Percentiles rank a stretch among this genome's conserved stretches.
phyloP scores from a whole-genome alignment of 2,329 filamentous ascomycete species.

The Orbilia ellipsospora region DNA sequence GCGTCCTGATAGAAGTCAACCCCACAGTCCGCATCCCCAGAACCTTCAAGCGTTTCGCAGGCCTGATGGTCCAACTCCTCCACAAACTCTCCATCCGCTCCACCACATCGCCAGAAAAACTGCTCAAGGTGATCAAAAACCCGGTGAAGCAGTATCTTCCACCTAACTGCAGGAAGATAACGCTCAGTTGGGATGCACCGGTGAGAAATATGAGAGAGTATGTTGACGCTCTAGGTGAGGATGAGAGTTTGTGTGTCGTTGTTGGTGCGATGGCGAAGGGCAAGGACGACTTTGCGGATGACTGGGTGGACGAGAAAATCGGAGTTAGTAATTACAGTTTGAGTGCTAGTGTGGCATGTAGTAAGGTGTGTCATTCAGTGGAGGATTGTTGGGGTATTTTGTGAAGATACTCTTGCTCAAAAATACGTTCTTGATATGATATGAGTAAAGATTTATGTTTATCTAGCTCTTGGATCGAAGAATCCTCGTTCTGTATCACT shows the following conservation, averaged over 20 bases:
- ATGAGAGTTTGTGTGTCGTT: conserved; percentile 97
- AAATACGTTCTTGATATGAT: too few species aligned
- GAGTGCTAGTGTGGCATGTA: conserved; percentile 96
- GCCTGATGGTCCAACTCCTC: conserved; percentile 96
- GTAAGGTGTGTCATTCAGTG: conserved; percentile 98
- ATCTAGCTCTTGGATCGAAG: too few species aligned
- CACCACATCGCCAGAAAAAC: conserved; percentile 96
- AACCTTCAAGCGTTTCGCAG: conserved; percentile 98
- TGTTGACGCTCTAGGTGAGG: conserved; percentile 78
- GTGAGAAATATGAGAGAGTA: conserved; percentile 91
- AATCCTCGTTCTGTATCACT: not conserved
- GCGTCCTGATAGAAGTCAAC: conserved; percentile 96
- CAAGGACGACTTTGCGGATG: conserved; percentile 92
- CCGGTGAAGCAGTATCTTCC: conserved; percentile 97
- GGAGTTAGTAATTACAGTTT: conserved; percentile 98
- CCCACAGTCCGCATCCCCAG: conserved; percentile 97
- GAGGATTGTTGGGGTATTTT: conserved; percentile 96
- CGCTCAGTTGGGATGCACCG: conserved; percentile 90
- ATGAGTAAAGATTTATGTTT: too few species aligned
- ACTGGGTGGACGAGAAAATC: conserved; percentile 95
- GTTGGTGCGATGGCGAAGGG: conserved; percentile 99
- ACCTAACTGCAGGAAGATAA: conserved; percentile 97
- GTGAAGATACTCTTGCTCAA: conserved; percentile 62
- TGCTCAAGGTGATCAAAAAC: conserved; percentile 96
- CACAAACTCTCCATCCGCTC: conserved; percentile 96